Evolutionary conservation across 176 grass and related monocot species (phyloP), one percentile per base, ranked within the genome.

Genomic region (Carex cristatella): DNA sequence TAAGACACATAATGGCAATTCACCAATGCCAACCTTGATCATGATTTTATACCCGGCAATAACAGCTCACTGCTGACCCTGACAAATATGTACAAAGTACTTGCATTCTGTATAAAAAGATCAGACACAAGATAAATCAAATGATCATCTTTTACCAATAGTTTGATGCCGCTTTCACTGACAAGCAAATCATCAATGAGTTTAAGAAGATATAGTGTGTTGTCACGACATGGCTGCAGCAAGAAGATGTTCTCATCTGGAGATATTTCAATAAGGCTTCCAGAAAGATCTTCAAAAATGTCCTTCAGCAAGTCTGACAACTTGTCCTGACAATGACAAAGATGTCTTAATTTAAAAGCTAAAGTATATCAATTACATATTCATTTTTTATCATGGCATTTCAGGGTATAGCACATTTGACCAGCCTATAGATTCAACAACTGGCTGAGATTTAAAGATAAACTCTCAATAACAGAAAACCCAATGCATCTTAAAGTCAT

Each of bases 161-260:
- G 85, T 66, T 87, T 88, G 69, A 90, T 79, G 73, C 90, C 87
- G 44, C 89, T 92, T 89, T 92, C 87, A 87, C 89, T 91, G 74
- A 97, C 58, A 31, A 97, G 69, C 74, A 97, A 85, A 72, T 97
- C 94, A 73, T 97, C 81, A 79, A 92, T 83, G 87, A 97, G 90
- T 81, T 97, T 94, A 38, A 97, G 83, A 94, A 94, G 87, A 88
- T 94, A 90, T 38, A 97, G 61, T 31, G 86, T 82, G 88, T 97
- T 97, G 84, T 97, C 94, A 84, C 87, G 88, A 67, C 90, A 92
- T 62, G 92, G 94, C 49, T 97, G 92, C 35, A 87, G 89, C 87
- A 92, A 86, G 82, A 97, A 94, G 88, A 94, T 91, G 72, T 97
- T 97, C 67, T 94, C 94, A 61, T 92, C 90, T 27, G 69, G 79